Conservation (phyloP, 208 protist species). For the Phytomonas sp. region DNA sequence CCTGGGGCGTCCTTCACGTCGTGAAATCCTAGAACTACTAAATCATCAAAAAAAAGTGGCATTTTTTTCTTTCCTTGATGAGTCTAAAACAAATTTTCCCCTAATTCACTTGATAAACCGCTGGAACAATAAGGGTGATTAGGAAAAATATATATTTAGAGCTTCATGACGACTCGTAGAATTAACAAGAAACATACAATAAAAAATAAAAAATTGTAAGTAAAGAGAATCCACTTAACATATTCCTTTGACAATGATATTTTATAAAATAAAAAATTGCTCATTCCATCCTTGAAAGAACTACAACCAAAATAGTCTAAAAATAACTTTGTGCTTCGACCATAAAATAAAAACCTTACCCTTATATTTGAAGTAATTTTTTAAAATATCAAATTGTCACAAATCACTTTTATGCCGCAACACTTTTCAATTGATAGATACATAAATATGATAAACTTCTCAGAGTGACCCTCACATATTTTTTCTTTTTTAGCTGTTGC, state of each 20-base stretch:
- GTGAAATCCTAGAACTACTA: constrained; percentile 41
- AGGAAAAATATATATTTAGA: background rate
- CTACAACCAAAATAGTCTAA: too few relatives aligned
- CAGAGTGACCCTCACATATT: constrained; percentile 7
- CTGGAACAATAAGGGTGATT: background rate
- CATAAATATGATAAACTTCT: constrained; percentile 1
- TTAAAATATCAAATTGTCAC: too few relatives aligned
- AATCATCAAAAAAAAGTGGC: constrained; percentile 23
- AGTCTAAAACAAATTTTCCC: background rate
- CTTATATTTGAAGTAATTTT: too few relatives aligned
- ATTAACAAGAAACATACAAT: background rate
- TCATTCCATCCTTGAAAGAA: background rate
- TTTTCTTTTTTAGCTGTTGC: background rate
- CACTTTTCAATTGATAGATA: background rate
- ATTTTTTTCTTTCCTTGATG: constrained; percentile 8
- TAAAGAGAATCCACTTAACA: background rate
- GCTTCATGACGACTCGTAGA: background rate
- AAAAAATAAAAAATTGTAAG: background rate
- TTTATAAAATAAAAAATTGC: background rate
- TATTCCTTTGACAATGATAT: too few relatives aligned
- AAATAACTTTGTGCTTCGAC: too few relatives aligned
- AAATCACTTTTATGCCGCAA: too few relatives aligned
- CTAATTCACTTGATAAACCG: background rate
- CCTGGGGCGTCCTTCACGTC: constrained; percentile 27
- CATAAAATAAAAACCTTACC: too few relatives aligned